These are phyloP conservation scores for Xylaria acuta DNA, from an alignment of 495 filamentous ascomycete species.

Conservation along the genomic window DNA sequence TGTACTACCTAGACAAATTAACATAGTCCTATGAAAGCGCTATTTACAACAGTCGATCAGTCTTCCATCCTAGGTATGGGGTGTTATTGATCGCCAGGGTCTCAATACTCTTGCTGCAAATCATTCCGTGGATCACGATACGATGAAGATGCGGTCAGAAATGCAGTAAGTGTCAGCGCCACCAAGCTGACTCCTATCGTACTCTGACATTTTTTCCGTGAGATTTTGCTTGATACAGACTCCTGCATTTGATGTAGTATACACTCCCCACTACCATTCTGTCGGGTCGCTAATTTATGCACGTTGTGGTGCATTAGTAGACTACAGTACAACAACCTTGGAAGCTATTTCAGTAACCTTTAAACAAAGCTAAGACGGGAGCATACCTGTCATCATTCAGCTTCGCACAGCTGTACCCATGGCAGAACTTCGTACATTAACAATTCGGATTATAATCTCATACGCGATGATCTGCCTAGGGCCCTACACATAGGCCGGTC, in stretches of 20 bases:
- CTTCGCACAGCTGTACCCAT: background rate
- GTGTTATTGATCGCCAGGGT: constrained; percentile 1
- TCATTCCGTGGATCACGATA: background rate
- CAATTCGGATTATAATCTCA: constrained; percentile 11
- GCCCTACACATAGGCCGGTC: background rate
- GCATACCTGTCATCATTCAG: background rate
- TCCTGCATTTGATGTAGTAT: background rate
- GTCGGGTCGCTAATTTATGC: constrained; percentile 23
- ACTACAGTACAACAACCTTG: background rate
- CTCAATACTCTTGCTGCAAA: background rate
- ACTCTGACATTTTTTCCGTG: background rate
- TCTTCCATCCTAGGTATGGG: background rate
- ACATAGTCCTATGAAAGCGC: background rate
- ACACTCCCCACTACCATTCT: constrained; percentile 13
- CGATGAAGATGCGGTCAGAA: constrained; percentile 13
- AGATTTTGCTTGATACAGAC: background rate
- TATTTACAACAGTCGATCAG: background rate
- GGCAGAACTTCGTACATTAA: background rate
- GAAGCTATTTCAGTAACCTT: background rate
- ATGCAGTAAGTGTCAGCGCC: background rate
- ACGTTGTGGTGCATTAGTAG: background rate
- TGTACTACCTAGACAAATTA: background rate
- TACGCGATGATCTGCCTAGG: background rate
- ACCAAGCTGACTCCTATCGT: background rate
- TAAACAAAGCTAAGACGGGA: background rate